Base-by-base conservation (phyloP, 108 stramenopile species). In the Fragilaria crotonensis region DNA sequence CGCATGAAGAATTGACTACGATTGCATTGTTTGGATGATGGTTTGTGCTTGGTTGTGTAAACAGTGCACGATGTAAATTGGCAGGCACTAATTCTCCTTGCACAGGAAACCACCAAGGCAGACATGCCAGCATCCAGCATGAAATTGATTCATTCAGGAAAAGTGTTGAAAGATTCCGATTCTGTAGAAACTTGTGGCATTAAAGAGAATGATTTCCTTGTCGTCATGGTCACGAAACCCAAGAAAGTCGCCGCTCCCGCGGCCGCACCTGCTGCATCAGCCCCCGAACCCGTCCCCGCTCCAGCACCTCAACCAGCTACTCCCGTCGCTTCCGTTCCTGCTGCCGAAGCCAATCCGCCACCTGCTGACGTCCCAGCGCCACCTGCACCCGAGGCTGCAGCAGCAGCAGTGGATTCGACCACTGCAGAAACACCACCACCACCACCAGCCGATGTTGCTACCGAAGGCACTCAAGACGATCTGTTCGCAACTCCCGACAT, bases 71-170 rank as follows among this genome's bases (percentile, higher is more conserved):
- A n/a, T n/a, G n/a, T n/a, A n/a, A n/a, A n/a, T n/a, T n/a, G n/a
- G n/a, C n/a, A n/a, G n/a, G n/a, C n/a, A n/a, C n/a, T n/a, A n/a
- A n/a, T n/a, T n/a, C n/a, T n/a, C n/a, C n/a, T n/a, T n/a, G 2
- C 29, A 29, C 28, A 90, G 86, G 86, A 87, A 86, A 51, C 59
- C 19, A 54, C 68, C 54, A 84, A 90, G 25, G 61, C 87, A 2
- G 90, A 89, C 33, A 68, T 93, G 5, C 72, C 79, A 1, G 89
- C 87, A 25, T 72, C 75, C 31, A 59, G 23, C 46, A 77, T 90
- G 88, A 98, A 96, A 78, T 78, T 98, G 36, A 98, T 98, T 64
- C 95, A 97, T 66, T 85, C 90, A 2, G 96, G 96, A 41, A 96
- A 96, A 68, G 90, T 98, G 26, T 70, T 98, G 53, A 96, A 95